Percentiles rank a stretch among this genome's conserved stretches.
Evolutionary conservation across 768 basidiomycete species (phyloP).

Genomic region (button mushroom (Agaricus bisporus)): DNA sequence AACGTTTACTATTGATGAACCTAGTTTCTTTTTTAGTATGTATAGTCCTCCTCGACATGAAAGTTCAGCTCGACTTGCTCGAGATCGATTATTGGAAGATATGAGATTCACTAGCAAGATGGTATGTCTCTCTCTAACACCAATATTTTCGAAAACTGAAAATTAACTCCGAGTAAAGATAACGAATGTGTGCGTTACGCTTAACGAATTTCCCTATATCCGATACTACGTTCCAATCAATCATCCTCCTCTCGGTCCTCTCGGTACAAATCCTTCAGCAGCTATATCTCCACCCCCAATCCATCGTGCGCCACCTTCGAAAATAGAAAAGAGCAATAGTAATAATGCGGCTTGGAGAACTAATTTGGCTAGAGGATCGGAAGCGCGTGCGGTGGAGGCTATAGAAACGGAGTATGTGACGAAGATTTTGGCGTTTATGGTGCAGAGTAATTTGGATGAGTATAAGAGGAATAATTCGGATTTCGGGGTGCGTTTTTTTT

Average conservation of each 20-base stretch:
- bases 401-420: constrained; percentile 74
- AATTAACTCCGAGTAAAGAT: constrained; percentile 41
- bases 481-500: constrained; percentile 63
- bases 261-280: constrained; percentile 53
- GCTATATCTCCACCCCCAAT: constrained; percentile 25
- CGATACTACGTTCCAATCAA: constrained; percentile 86
- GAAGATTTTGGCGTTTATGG: constrained; percentile 77
- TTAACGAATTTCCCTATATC: constrained; percentile 90
- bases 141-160: too few relatives aligned
- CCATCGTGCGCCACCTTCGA: constrained; percentile 49
- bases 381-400: constrained; percentile 61
- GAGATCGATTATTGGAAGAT: constrained; percentile 83
- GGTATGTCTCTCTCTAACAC: too few relatives aligned
- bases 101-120: constrained; percentile 68
- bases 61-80: constrained; percentile 55
- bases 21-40: constrained; percentile 80
- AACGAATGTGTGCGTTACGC: constrained; percentile 79
- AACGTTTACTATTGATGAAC: constrained; percentile 73
- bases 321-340: constrained; percentile 44
- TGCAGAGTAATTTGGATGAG: constrained; percentile 81
- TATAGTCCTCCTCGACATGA: constrained; percentile 81
- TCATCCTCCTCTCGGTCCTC: constrained; percentile 79
- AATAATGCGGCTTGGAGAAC: constrained; percentile 65
- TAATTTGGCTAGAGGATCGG: constrained; percentile 68
- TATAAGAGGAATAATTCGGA: constrained; percentile 82